Base-by-base conservation (phyloP, 2,329 filamentous ascomycete genomes). In the Hirsutella thompsonii region DNA sequence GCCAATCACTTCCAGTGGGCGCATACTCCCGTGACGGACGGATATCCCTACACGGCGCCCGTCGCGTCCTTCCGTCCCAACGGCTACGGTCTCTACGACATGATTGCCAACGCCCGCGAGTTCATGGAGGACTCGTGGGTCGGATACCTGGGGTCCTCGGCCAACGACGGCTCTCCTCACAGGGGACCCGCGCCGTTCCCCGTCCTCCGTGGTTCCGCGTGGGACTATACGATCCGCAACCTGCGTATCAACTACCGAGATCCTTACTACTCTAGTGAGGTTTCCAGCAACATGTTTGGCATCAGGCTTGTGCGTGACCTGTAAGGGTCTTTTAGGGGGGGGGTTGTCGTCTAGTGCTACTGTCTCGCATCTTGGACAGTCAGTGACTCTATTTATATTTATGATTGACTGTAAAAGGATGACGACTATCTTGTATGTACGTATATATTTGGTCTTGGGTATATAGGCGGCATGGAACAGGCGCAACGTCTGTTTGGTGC, bases 101-200 rank as follows among this genome's bases (percentile, higher is more conserved):
- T 47, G 36, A 45, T 41, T 6, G 45, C 18, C 21, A 47, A 47
- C 36, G 45, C 45, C 16, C 33, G 45, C 4, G 45, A 47, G 43
- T 47, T 42, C 30, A 41, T 36, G 36, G 43, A 43, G 11, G 43
- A 47, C 23, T 20, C 37, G 11, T 45, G 45, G 45, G 28, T 41
- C 9, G 21, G 11, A 19, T 26, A 41, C 20, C 38, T 43, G 9
- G 20, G 36, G 8, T 6, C 14, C 11, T 26, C 41, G 2, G 21
- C 38, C 26, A 41, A 34, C 38, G 39, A 47, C 23, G 43, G 45
- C 5, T 42, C 43, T n/a, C 36, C 39, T 8, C 43, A 42, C 21
- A 21, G 11, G 4, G 45, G 41, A 4, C 43, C 41, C 2, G 42
- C 40, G 26, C 45, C 43, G 18, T 47, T 47, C 30, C 38, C 38